Evolutionary conservation across 2,329 filamentous ascomycete genomes (phyloP).

Genomic region (Didymellaceae sp.): DNA sequence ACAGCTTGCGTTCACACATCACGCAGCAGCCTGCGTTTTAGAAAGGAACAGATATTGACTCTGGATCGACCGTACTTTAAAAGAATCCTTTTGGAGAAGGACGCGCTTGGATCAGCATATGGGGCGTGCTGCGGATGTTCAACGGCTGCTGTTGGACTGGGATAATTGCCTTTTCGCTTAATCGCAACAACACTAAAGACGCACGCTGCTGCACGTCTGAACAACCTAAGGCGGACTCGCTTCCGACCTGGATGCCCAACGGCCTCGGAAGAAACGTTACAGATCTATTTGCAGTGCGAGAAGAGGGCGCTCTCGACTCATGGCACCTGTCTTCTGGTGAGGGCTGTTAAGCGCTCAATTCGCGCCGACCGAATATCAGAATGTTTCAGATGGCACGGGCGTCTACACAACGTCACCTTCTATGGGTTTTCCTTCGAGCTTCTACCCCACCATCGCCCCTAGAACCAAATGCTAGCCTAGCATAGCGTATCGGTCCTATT

Average conservation of each 20-base stretch:
- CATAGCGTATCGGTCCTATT: constrained; percentile 33
- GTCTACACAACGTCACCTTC: constrained; percentile 18
- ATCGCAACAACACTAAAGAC: constrained; percentile 31
- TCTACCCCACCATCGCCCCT: constrained; percentile 24
- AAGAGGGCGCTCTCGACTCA: neutral
- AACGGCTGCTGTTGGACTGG: constrained; percentile 29
- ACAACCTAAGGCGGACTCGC: constrained; percentile 29
- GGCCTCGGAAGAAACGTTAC: constrained; percentile 7
- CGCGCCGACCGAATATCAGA: constrained; percentile 6
- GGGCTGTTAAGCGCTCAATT: constrained; percentile 13
- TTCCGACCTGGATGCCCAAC: constrained; percentile 31
- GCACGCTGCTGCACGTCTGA: constrained; percentile 36
- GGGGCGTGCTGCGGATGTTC: constrained; percentile 9
- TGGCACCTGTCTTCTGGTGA: neutral
- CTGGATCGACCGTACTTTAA: too few species aligned
- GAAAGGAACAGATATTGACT: too few species aligned
- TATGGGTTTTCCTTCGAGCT: constrained; percentile 18
- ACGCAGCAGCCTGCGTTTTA: too few species aligned
- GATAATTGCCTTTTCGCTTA: constrained; percentile 34
- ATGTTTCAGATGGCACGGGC: constrained; percentile 12
- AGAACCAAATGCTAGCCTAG: constrained; percentile 21
- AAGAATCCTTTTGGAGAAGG: neutral
- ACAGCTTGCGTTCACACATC: too few species aligned
- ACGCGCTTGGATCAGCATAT: neutral
- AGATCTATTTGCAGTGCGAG: neutral